Conservation (phyloP, 805 yeast species). For the Pachysolen tannophilus region DNA sequence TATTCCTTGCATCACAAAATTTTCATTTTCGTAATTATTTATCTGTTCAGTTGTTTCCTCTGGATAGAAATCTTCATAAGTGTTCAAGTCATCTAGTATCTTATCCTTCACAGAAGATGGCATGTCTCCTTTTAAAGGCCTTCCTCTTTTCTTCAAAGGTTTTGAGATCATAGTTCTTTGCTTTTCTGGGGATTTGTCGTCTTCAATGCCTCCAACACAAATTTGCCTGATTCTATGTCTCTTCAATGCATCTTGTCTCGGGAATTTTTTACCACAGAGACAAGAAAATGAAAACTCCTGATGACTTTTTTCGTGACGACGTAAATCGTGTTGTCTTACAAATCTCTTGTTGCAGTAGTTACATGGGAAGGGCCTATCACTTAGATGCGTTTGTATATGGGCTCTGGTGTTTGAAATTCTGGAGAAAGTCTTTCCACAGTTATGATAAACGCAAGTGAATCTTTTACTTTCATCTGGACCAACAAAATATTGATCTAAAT, state of each 20-base stretch:
- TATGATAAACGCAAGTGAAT: conserved; percentile 66
- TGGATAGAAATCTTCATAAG: too few species aligned
- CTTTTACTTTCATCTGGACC: conserved; percentile 71
- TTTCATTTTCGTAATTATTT: too few species aligned
- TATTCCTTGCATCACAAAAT: too few species aligned
- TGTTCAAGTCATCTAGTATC: conserved; percentile 6
- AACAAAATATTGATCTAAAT: conserved; percentile 71
- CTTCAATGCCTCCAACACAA: conserved; percentile 64
- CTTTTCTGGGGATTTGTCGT: conserved; percentile 17
- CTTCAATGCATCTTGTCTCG: conserved; percentile 81
- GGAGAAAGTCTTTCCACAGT: conserved; percentile 78
- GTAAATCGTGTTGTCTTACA: conserved; percentile 91
- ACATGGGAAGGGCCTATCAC: conserved; percentile 90
- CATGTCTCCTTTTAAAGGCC: conserved; percentile 20
- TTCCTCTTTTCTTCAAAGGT: conserved; percentile 26
- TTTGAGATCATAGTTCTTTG: conserved; percentile 14
- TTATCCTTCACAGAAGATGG: conserved; percentile 6
- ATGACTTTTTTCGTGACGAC: conserved; percentile 86
- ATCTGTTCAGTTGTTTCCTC: too few species aligned
- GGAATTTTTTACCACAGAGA: conserved; percentile 91
- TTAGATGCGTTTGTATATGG: conserved; percentile 92
- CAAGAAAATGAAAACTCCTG: conserved; percentile 64
- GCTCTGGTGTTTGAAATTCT: conserved; percentile 89
- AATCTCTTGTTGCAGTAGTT: conserved; percentile 71
- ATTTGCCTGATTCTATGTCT: conserved; percentile 75